Percentiles rank a stretch among this genome's conserved stretches.
phyloP scores from a whole-genome alignment of 805 yeast genomes.

The Candida ponderosae region DNA sequence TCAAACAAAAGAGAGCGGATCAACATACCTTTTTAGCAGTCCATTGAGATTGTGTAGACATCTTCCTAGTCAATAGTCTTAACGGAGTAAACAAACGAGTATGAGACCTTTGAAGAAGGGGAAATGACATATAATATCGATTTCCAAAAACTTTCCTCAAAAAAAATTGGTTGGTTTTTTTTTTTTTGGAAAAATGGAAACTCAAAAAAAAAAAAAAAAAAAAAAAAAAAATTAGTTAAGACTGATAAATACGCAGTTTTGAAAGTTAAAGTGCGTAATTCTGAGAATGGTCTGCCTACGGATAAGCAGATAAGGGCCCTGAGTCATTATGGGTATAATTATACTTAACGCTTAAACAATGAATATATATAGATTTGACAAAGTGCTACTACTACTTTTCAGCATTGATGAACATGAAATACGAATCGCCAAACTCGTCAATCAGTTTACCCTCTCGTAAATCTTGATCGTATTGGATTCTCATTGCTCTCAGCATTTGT shows the following conservation, averaged over 20 bases:
- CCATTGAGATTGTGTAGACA: slow-evolving; percentile 24
- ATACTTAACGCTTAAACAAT: not conserved
- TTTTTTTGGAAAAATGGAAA: slow-evolving; percentile 1
- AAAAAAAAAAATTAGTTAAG: slow-evolving; percentile 4
- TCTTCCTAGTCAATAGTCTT: slow-evolving; percentile 8
- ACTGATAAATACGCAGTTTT: slow-evolving; percentile 6
- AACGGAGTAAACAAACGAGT: no score
- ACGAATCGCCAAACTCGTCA: slow-evolving; percentile 16
- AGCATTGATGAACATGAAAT: slow-evolving; percentile 15
- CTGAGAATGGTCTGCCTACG: not conserved
- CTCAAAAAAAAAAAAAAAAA: not conserved
- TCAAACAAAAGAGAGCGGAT: no score
- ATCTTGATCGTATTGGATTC: slow-evolving; percentile 13
- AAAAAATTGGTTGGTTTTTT: not conserved
- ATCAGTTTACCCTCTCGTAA: slow-evolving; percentile 9
- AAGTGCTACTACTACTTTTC: slow-evolving; percentile 3
- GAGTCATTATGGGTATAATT: no score
- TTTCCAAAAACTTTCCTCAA: not conserved
- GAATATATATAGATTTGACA: not conserved
- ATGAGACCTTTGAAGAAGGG: not conserved
- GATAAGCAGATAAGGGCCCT: no score
- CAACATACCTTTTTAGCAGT: slow-evolving; percentile 19
- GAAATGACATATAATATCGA: slow-evolving; percentile 6
- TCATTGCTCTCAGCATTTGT: slow-evolving; percentile 9
- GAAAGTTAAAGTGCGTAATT: not conserved